These are phyloP conservation scores for Tylopilus plumbeoviolaceoides DNA, from an alignment of 768 basidiomycete species.

Conservation along the genomic window DNA sequence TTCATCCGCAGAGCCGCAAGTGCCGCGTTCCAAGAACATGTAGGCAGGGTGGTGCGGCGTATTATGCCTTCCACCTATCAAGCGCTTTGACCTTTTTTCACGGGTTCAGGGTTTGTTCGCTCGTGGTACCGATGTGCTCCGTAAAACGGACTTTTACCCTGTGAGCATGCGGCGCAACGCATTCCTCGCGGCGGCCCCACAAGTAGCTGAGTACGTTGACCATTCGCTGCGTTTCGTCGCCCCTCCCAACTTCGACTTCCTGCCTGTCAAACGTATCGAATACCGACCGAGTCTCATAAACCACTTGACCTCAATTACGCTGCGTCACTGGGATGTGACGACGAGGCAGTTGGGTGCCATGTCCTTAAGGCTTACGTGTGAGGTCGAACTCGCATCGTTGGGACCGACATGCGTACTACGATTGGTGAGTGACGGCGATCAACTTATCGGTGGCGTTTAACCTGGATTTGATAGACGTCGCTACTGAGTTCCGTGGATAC, in stretches of 20 bases:
- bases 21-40: slow-evolving; percentile 96
- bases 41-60: slow-evolving; percentile 79
- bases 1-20: slow-evolving; percentile 94
- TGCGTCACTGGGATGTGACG: slow-evolving; percentile 85
- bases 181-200: slow-evolving; percentile 79
- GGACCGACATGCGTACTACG: slow-evolving; percentile 46
- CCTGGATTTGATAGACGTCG: slow-evolving; percentile 37
- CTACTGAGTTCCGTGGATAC: slow-evolving; percentile 63
- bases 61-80: slow-evolving; percentile 1
- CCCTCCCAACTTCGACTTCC: slow-evolving; percentile 6
- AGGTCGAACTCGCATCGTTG: slow-evolving; percentile 50
- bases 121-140: slow-evolving; percentile 90
- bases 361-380: slow-evolving; percentile 67
- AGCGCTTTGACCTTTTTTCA: slow-evolving; percentile 12
- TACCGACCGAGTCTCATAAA: slow-evolving; percentile 68
- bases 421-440: slow-evolving; percentile 44
- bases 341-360: slow-evolving; percentile 78
- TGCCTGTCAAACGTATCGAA: slow-evolving; percentile 58
- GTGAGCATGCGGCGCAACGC: slow-evolving; percentile 83
- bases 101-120: slow-evolving; percentile 74
- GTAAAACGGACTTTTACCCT: slow-evolving; percentile 92
- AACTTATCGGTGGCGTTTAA: slow-evolving; percentile 12
- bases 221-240: slow-evolving; percentile 2
- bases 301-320: slow-evolving; percentile 67
- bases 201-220: slow-evolving; percentile 77